Evolutionary conservation across 2,329 filamentous ascomycete species (phyloP).

Genomic region (Amphichorda felina): DNA sequence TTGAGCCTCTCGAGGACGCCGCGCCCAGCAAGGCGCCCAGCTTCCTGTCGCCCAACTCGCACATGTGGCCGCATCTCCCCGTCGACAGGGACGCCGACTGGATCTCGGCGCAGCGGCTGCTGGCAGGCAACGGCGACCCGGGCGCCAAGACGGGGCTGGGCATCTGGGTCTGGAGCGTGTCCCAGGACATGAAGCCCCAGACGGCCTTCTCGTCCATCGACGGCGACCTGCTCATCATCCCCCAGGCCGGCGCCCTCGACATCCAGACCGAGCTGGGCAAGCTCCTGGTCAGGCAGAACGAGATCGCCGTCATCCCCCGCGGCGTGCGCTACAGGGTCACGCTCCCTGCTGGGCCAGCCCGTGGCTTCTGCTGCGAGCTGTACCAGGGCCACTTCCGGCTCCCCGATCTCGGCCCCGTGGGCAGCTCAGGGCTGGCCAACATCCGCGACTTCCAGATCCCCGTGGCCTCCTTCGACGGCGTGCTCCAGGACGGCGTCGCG

Average conservation of each 20-base stretch:
- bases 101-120: constrained; percentile 38
- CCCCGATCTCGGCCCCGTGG: constrained; percentile 56
- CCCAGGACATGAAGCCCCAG: constrained; percentile 54
- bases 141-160: constrained; percentile 57
- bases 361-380: constrained; percentile 59
- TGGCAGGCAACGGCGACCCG: constrained; percentile 59
- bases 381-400: constrained; percentile 55
- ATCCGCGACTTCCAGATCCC: constrained; percentile 59
- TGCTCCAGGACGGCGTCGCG: too few species aligned
- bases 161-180: constrained; percentile 57
- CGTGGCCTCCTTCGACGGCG: constrained; percentile 34
- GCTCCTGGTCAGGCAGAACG: constrained; percentile 48
- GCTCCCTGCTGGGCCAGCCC: constrained; percentile 40
- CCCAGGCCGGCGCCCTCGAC: constrained; percentile 51
- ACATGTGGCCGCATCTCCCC: neutral
- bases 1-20: neutral
- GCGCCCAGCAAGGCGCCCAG: neutral
- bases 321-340: constrained; percentile 49
- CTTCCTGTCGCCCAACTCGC: too few species aligned
- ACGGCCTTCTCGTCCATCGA: constrained; percentile 65
- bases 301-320: constrained; percentile 52
- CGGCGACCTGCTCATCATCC: constrained; percentile 55
- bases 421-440: constrained; percentile 55
- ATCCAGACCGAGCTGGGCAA: constrained; percentile 54
- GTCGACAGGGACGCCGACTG: constrained; percentile 12